Conservation (phyloP, 164 flowering plant genomes). For the Paratinospora sagittata region DNA sequence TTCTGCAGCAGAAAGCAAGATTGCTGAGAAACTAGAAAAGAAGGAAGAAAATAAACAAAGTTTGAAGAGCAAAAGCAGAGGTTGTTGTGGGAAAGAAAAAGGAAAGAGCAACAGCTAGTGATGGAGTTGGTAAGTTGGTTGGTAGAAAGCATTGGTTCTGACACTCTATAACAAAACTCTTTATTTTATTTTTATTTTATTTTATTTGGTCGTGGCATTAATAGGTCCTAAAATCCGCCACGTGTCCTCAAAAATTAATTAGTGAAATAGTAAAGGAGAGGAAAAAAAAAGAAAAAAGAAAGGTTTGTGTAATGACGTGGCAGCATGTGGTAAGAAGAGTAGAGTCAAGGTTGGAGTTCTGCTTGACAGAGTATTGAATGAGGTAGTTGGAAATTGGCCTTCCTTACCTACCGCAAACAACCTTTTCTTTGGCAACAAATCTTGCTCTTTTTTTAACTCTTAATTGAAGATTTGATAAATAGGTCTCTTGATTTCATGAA, state of each 20-base stretch:
- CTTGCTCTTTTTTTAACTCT: no score
- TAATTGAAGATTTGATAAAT: no score
- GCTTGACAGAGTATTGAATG: no score
- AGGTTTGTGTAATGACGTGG: background rate
- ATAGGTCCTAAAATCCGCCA: background rate
- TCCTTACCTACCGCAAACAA: background rate
- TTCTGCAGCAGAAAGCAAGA: background rate
- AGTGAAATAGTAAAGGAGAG: no score
- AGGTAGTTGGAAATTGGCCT: background rate
- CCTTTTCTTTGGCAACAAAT: no score
- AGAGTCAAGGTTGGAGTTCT: background rate
- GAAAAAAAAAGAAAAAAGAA: no score
- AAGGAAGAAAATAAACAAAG: background rate
- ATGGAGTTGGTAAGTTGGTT: background rate
- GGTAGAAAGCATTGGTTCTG: background rate
- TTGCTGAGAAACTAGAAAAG: background rate
- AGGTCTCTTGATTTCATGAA: no score
- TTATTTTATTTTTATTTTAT: background rate
- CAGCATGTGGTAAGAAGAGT: background rate
- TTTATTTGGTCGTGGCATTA: background rate
- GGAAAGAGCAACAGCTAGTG: no score
- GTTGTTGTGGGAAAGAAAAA: background rate
- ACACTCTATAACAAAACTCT: no score
- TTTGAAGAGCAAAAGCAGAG: background rate
- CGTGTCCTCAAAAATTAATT: background rate